phyloP scores from a whole-genome alignment of 2,329 filamentous ascomycete species.

The Microsporum audouinii region DNA sequence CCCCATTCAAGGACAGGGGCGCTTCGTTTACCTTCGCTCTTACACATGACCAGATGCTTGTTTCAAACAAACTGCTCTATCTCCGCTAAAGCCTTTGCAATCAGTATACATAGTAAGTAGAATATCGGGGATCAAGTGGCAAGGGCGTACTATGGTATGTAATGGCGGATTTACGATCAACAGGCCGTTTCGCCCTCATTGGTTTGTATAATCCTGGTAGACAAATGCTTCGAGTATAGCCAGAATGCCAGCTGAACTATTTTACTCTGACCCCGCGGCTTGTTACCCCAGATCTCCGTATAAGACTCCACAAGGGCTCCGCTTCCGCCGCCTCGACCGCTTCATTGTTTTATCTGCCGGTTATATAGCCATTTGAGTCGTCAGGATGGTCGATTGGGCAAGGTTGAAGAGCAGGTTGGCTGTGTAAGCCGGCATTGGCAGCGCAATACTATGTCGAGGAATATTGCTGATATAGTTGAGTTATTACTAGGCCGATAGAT shows the following conservation, averaged over 20 bases:
- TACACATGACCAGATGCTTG: background rate
- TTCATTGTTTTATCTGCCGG: background rate
- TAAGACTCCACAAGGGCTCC: background rate
- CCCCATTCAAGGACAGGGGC: background rate
- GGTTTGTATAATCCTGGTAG: too few species aligned
- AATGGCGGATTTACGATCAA: too few species aligned
- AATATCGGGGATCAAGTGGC: too few species aligned
- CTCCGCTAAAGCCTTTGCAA: too few species aligned
- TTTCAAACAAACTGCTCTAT: too few species aligned
- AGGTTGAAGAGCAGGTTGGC: slow-evolving; percentile 16
- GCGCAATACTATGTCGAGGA: background rate
- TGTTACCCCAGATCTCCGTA: background rate
- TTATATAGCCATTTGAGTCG: background rate
- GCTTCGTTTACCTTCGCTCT: background rate
- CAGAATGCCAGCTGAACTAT: too few species aligned
- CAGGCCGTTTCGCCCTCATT: too few species aligned
- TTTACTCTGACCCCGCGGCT: too few species aligned
- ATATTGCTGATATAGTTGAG: background rate
- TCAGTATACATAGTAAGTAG: too few species aligned
- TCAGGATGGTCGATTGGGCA: slow-evolving; percentile 3
- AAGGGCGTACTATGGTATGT: too few species aligned
- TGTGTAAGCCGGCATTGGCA: background rate
- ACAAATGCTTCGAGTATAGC: too few species aligned
- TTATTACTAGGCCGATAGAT: background rate
- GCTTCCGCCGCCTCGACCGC: background rate